A percentile compares a stretch with the other conserved stretches of the same genome.
phyloP scores from a whole-genome alignment of 352 stramenopile genomes.

The Phytophthora quininea region DNA sequence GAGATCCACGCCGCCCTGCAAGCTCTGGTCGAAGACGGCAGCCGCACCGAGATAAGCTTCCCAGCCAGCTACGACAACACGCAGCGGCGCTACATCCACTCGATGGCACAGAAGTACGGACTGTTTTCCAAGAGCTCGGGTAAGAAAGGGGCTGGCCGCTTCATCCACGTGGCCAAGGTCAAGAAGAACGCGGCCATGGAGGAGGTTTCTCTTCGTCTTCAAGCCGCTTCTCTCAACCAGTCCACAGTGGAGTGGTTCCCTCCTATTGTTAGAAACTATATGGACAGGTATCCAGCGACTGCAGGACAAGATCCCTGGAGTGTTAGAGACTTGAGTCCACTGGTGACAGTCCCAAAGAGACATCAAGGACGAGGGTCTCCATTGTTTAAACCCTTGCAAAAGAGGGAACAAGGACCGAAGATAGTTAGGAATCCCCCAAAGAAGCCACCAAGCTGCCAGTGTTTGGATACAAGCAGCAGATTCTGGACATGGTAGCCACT shows the following conservation, averaged over 20 bases:
- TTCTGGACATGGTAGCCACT: conserved; percentile 62
- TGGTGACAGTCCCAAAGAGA: conserved; percentile 18
- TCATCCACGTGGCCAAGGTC: conserved; percentile 81
- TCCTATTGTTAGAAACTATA: conserved; percentile 45
- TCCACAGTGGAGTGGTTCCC: conserved; percentile 50
- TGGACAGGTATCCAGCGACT: conserved; percentile 46
- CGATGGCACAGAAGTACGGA: conserved; percentile 74
- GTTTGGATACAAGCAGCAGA: conserved; percentile 63
- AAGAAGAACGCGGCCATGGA: conserved; percentile 87
- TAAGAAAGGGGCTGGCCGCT: conserved; percentile 60
- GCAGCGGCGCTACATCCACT: conserved; percentile 84
- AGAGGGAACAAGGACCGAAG: conserved; percentile 16
- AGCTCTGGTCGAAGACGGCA: conserved; percentile 66
- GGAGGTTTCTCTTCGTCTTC: conserved; percentile 62
- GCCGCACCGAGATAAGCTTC: conserved; percentile 71
- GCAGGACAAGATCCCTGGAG: conserved; percentile 37
- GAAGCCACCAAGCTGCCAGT: conserved; percentile 55
- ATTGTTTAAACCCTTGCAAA: conserved; percentile 53
- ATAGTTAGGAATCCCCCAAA: conserved; percentile 17
- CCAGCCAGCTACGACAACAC: conserved; percentile 69
- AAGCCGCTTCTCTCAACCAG: conserved; percentile 38
- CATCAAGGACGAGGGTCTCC: conserved; percentile 23
- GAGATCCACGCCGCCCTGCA: conserved; percentile 63
- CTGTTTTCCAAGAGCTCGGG: conserved; percentile 86
- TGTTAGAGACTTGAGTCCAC: conserved; percentile 17